Percentiles rank a stretch among this genome's conserved stretches.
Evolutionary conservation across 108 stramenopile species (phyloP).

Genomic region (Nitzschia palea): DNA sequence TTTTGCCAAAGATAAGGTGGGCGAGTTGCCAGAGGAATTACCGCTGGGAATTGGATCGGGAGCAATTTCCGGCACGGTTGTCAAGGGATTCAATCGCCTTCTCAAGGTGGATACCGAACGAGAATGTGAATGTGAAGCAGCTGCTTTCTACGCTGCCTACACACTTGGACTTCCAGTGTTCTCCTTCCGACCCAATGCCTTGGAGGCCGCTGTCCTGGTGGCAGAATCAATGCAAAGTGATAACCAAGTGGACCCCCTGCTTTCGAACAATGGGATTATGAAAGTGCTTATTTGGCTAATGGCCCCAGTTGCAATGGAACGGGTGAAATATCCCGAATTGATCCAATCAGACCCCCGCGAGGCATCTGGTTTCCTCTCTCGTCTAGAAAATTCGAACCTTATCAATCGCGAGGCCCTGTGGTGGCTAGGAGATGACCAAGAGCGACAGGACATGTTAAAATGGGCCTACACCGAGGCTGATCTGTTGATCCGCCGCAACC

Average conservation of each 20-base stretch:
- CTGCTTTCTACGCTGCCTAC: constrained; percentile 88
- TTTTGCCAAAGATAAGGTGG: constrained; percentile 25
- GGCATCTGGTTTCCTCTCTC: constrained; percentile 71
- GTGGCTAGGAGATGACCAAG: constrained; percentile 38
- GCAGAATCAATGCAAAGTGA: constrained; percentile 34
- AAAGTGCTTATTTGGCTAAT: constrained; percentile 90
- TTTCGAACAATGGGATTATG: constrained; percentile 75
- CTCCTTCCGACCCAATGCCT: constrained; percentile 91
- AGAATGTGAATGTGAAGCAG: constrained; percentile 92
- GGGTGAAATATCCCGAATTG: constrained; percentile 73
- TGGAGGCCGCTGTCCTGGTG: constrained; percentile 70
- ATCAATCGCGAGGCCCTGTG: constrained; percentile 23
- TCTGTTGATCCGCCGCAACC: constrained; percentile 62
- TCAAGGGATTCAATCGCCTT: constrained; percentile 84
- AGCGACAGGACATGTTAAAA: constrained; percentile 63
- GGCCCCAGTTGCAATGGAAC: constrained; percentile 92
- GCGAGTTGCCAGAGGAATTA: constrained; percentile 69
- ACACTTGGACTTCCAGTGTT: constrained; percentile 91
- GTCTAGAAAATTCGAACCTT: constrained; percentile 52
- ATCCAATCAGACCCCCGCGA: constrained; percentile 91
- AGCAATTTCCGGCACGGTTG: constrained; percentile 61
- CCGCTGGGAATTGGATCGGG: constrained; percentile 84
- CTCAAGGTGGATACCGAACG: constrained; percentile 88
- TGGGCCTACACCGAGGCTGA: constrained; percentile 88
- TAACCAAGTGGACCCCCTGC: constrained; percentile 54